Evolutionary conservation across 495 filamentous ascomycete species (phyloP).

Genomic region (Hypomontagnella submonticulosa): DNA sequence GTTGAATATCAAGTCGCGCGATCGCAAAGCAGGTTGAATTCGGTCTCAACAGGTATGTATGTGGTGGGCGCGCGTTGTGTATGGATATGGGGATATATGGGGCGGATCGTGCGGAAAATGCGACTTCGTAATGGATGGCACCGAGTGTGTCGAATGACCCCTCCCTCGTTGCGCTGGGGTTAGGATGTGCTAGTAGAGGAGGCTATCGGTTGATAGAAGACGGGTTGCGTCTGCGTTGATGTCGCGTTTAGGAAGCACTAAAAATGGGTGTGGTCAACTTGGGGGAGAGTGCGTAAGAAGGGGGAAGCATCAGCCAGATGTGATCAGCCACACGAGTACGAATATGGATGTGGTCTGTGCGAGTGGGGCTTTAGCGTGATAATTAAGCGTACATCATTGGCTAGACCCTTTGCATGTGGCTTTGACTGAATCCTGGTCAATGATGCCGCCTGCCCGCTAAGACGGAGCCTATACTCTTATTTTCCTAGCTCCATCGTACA

Average conservation of each 20-base stretch:
- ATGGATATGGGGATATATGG: constrained; percentile 44
- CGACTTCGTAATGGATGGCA: constrained; percentile 44
- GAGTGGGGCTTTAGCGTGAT: constrained; percentile 29
- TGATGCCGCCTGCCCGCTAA: constrained; percentile 32
- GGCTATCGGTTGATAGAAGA: constrained; percentile 32
- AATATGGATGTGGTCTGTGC: constrained; percentile 36
- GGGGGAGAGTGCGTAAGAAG: constrained; percentile 14
- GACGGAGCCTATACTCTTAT: constrained; percentile 17
- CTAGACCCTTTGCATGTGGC: constrained; percentile 35
- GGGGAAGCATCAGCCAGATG: constrained; percentile 31
- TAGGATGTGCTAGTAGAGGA: constrained; percentile 32
- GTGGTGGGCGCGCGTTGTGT: too few relatives aligned
- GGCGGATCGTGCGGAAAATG: constrained; percentile 44
- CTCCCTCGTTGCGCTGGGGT: constrained; percentile 35
- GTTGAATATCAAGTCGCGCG: constrained; percentile 13
- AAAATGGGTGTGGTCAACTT: constrained; percentile 39
- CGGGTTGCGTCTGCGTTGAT: constrained; percentile 32
- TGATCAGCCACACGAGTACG: constrained; percentile 38
- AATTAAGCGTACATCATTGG: constrained; percentile 33
- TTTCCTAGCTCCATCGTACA: not conserved
- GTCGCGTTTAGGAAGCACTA: constrained; percentile 40
- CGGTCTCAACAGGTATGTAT: constrained; percentile 23
- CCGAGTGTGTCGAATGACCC: constrained; percentile 54
- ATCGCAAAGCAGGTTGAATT: constrained; percentile 28
- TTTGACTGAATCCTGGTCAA: constrained; percentile 28